Percentiles rank a stretch among this genome's conserved stretches.
These are phyloP conservation scores for Tolypocladium amazonense DNA, from an alignment of 2,329 filamentous ascomycete species.

Conservation along the genomic window DNA sequence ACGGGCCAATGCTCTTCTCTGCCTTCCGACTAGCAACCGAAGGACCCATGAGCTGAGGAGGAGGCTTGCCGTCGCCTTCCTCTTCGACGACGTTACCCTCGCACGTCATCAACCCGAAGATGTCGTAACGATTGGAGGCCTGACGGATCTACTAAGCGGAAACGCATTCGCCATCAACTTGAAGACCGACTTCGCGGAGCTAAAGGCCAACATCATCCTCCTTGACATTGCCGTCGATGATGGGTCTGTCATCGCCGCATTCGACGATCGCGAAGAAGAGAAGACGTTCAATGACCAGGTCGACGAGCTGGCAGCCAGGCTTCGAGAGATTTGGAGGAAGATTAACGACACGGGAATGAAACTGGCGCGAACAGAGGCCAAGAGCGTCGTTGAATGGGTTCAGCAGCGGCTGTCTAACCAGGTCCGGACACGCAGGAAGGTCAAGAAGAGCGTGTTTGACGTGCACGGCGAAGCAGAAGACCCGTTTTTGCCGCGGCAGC, in stretches of 20 bases:
- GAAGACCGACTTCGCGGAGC: constrained; percentile 55
- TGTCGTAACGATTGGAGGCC: constrained; percentile 27
- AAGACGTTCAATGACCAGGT: constrained; percentile 57
- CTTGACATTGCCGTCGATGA: constrained; percentile 69
- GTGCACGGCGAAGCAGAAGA: constrained; percentile 23
- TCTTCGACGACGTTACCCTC: constrained; percentile 41
- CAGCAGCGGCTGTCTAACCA: constrained; percentile 60
- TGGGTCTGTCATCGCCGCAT: constrained; percentile 23
- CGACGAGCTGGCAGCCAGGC: constrained; percentile 50
- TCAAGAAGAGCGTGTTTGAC: constrained; percentile 42
- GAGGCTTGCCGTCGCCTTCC: constrained; percentile 53
- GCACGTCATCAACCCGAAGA: constrained; percentile 29
- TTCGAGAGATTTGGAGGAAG: constrained; percentile 46
- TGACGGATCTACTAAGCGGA: constrained; percentile 34
- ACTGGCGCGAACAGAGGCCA: constrained; percentile 64
- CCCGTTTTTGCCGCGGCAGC: constrained; percentile 29
- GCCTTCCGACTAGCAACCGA: constrained; percentile 42
- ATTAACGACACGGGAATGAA: constrained; percentile 69
- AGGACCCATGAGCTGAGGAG: constrained; percentile 50
- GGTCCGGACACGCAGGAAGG: constrained; percentile 53
- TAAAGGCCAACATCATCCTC: constrained; percentile 55
- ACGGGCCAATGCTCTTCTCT: constrained; percentile 45
- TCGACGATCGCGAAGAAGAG: constrained; percentile 19
- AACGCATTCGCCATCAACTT: constrained; percentile 41
- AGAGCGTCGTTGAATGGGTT: constrained; percentile 65